These are phyloP conservation scores for Lactarius tabidus DNA, from an alignment of 768 basidiomycete species.

Conservation along the genomic window DNA sequence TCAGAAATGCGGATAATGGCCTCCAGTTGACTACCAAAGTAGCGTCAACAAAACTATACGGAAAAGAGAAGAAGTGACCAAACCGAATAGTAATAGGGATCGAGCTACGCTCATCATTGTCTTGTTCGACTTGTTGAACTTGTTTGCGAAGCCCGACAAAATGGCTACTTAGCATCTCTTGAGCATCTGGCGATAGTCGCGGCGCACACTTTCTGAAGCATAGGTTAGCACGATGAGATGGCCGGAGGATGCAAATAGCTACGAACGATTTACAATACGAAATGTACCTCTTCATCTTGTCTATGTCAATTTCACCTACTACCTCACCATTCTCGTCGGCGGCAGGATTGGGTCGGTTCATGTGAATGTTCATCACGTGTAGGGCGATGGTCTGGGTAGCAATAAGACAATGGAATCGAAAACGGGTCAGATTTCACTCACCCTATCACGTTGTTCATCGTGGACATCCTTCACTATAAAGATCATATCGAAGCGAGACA, in stretches of 20 bases:
- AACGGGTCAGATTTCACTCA: conserved; percentile 34
- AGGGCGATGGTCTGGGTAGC: conserved; percentile 80
- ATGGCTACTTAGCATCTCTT: conserved; percentile 94
- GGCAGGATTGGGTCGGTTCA: conserved; percentile 78
- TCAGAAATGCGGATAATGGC: conserved; percentile 99
- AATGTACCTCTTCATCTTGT: conserved; percentile 98
- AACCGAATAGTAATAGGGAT: conserved; percentile 98
- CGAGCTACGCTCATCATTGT: conserved; percentile 95
- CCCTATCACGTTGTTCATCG: conserved; percentile 88
- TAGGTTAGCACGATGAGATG: not conserved
- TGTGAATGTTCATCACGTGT: conserved; percentile 98
- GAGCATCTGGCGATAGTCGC: conserved; percentile 85
- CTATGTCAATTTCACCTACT: conserved; percentile 88
- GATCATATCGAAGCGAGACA: conserved; percentile 99
- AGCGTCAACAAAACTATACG: conserved; percentile 4
- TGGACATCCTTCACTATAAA: conserved; percentile 99
- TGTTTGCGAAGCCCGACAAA: conserved; percentile 91
- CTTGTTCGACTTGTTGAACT: conserved; percentile 91
- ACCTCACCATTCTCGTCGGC: conserved; percentile 59
- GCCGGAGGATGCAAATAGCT: not conserved
- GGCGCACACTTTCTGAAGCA: conserved; percentile 86
- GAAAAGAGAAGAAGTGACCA: conserved; percentile 30
- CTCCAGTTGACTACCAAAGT: conserved; percentile 73
- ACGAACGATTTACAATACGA: conserved; percentile 90
- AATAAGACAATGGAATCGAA: conserved; percentile 7